A percentile compares a stretch with the other conserved stretches of the same genome.
phyloP scores from a whole-genome alignment of 2,329 filamentous ascomycete species.

The Cladobotryum mycophilum region DNA sequence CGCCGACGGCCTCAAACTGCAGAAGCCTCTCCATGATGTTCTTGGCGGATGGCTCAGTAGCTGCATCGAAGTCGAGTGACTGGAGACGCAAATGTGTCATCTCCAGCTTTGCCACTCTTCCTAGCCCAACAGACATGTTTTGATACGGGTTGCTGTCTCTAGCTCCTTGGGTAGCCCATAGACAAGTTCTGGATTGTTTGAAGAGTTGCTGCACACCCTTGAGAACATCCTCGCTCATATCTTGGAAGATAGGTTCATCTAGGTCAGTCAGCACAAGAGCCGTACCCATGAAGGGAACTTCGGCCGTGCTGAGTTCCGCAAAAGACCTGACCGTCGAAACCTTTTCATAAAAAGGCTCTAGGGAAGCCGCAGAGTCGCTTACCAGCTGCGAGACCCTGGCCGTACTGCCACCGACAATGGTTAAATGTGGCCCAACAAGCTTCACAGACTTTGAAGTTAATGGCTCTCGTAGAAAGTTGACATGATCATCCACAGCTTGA shows the following conservation, averaged over 20 bases:
- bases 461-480: not conserved
- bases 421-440: not conserved
- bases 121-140: not conserved
- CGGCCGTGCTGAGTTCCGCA: no score
- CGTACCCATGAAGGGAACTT: no score
- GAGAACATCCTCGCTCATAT: constrained; percentile 1
- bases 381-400: not conserved
- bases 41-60: no score
- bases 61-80: not conserved
- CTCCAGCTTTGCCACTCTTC: not conserved
- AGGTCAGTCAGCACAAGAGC: constrained; percentile 10
- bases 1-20: not conserved
- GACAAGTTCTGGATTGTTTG: not conserved
- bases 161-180: not conserved
- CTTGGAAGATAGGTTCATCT: constrained; percentile 9
- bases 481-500: not conserved
- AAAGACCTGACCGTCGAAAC: not conserved
- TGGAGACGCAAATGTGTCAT: not conserved
- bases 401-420: not conserved
- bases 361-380: not conserved
- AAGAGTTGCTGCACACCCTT: constrained; percentile 3
- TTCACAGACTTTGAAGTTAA: no score
- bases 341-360: not conserved
- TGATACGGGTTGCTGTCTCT: not conserved
- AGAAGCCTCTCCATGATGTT: not conserved